Evolutionary conservation across 306 rosid genomes (phyloP).

Genomic region (Carpinus viminea): DNA sequence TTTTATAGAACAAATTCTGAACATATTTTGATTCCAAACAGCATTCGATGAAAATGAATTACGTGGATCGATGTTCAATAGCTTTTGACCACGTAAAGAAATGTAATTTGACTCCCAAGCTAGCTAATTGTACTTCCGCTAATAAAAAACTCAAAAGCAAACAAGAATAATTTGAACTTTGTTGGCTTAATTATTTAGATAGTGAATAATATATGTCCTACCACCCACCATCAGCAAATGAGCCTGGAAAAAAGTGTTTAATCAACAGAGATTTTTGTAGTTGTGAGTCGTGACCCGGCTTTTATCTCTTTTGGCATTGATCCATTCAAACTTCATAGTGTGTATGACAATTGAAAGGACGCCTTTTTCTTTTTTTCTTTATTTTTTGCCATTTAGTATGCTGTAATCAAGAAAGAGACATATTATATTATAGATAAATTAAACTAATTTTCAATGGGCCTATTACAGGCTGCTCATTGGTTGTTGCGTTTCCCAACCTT

Average conservation of each 20-base stretch:
- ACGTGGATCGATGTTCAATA: background rate
- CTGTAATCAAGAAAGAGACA: too few species aligned
- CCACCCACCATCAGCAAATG: slow-evolving; percentile 23
- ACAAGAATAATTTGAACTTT: background rate
- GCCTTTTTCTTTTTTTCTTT: background rate
- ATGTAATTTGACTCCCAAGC: background rate
- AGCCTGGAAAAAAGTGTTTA: slow-evolving; percentile 19
- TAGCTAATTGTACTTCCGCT: slow-evolving; percentile 6
- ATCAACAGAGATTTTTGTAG: slow-evolving; percentile 8
- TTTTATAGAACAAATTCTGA: background rate
- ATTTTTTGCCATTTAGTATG: too few species aligned
- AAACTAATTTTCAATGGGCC: too few species aligned
- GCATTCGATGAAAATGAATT: background rate
- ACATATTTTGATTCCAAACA: background rate
- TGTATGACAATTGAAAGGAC: slow-evolving; percentile 4
- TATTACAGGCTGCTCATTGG: too few species aligned
- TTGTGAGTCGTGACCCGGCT: background rate
- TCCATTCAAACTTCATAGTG: background rate
- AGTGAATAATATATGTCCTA: slow-evolving; percentile 2
- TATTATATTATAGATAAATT: too few species aligned
- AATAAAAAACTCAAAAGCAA: background rate
- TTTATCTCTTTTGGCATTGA: background rate
- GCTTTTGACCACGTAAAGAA: slow-evolving; percentile 13
- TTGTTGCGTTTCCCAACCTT: too few species aligned
- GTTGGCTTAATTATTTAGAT: background rate